phyloP scores from a whole-genome alignment of 2,329 filamentous ascomycete genomes.

The Venturia effusa region DNA sequence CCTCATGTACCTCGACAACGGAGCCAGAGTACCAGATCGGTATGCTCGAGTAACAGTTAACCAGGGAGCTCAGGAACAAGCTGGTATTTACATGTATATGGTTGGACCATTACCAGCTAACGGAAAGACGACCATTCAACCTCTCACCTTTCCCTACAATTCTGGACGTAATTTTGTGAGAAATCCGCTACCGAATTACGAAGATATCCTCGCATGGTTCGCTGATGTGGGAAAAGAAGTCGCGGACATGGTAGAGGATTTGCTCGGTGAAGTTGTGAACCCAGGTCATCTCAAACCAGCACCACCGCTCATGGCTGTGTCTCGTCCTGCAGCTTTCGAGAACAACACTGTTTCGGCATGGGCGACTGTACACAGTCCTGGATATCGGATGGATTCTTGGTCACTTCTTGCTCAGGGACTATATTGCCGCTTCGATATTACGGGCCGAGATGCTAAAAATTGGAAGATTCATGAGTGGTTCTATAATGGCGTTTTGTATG shows the following conservation, averaged over 20 bases:
- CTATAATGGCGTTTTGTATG: conserved; percentile 30
- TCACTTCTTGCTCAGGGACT: conserved; percentile 37
- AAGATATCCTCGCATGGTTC: conserved; percentile 5
- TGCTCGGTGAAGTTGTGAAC: conserved; percentile 6
- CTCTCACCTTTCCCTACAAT: conserved; percentile 14
- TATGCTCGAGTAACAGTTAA: conserved; percentile 39
- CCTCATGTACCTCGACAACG: conserved; percentile 33
- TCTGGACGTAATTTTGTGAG: conserved; percentile 1
- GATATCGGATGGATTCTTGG: conserved; percentile 15
- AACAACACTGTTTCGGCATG: conserved; percentile 15
- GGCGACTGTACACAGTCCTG: conserved; percentile 33
- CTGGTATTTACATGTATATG: conserved; percentile 38
- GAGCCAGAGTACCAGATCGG: conserved; percentile 23
- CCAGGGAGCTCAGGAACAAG: conserved; percentile 31
- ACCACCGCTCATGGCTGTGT: conserved; percentile 9
- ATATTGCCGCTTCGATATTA: conserved; percentile 33
- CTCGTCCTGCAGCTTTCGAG: conserved; percentile 10
- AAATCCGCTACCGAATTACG: not conserved
- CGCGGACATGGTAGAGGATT: conserved; percentile 2
- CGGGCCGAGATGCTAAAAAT: conserved; percentile 32
- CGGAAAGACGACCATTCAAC: conserved; percentile 19
- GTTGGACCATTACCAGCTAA: conserved; percentile 38
- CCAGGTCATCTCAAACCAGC: not conserved
- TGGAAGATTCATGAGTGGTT: conserved; percentile 35
- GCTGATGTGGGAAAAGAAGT: conserved; percentile 3